Evolutionary conservation across 192 early-diverging fungal species (phyloP).

Genomic region (Backusella luteola): DNA sequence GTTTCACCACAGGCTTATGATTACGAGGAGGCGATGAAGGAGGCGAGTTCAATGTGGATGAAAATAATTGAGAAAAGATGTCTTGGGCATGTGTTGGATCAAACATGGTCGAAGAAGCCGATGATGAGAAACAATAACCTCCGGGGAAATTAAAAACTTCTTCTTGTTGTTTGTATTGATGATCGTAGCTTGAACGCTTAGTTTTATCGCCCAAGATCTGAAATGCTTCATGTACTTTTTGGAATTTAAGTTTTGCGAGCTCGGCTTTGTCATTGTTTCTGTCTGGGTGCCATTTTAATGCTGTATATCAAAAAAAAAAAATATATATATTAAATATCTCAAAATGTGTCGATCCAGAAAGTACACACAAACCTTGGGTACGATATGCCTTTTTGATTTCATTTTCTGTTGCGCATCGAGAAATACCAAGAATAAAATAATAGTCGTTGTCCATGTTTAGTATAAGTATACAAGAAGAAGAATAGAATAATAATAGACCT

Average conservation of each 20-base stretch:
- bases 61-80: constrained; percentile 90
- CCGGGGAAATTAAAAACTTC: constrained; percentile 28
- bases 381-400: constrained; percentile 54
- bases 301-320: constrained; percentile 17
- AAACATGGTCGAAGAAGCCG: constrained; percentile 2
- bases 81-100: constrained; percentile 44
- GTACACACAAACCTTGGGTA: constrained; percentile 20
- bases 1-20: constrained; percentile 59
- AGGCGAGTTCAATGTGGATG: constrained; percentile 20
- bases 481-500: background rate
- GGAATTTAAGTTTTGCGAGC: constrained; percentile 81
- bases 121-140: background rate
- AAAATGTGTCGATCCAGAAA: background rate
- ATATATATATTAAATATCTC: background rate
- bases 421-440: constrained; percentile 13
- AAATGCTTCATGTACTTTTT: constrained; percentile 97
- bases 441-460: constrained; percentile 65
- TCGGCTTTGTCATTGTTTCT: constrained; percentile 61
- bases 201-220: constrained; percentile 91
- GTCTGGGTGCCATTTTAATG: constrained; percentile 77
- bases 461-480: background rate
- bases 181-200: constrained; percentile 91
- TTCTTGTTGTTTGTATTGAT: constrained; percentile 69
- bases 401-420: constrained; percentile 23
- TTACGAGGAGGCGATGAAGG: constrained; percentile 16